phyloP scores from a whole-genome alignment of 2,329 filamentous ascomycete species.

The Ophiostoma australiae region DNA sequence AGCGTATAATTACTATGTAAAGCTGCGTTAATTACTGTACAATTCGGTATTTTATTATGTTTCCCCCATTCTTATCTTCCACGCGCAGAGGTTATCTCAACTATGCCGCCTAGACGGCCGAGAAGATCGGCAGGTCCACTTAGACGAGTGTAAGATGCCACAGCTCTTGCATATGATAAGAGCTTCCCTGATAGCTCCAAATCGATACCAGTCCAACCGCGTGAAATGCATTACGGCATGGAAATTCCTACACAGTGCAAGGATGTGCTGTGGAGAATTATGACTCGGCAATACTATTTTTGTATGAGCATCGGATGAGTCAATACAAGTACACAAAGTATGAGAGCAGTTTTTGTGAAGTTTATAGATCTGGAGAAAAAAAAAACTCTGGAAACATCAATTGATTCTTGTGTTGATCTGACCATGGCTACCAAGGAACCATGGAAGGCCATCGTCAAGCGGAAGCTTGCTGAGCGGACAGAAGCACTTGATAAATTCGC shows the following conservation, averaged over 20 bases:
- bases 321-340: too few species aligned
- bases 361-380: too few species aligned
- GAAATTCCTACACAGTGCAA: neutral
- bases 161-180: neutral
- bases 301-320: too few species aligned
- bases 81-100: neutral
- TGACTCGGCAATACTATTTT: too few species aligned
- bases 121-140: neutral
- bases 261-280: neutral
- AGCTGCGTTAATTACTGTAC: neutral
- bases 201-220: neutral
- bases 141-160: neutral
- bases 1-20: too few species aligned
- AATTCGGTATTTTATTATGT: too few species aligned
- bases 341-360: too few species aligned
- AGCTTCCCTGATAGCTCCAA: neutral
- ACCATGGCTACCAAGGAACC: neutral
- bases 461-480: neutral
- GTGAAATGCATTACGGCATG: neutral
- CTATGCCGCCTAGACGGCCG: neutral
- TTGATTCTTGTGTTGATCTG: neutral
- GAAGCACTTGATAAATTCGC: neutral
- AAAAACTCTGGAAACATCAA: neutral
- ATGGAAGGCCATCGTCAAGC: neutral
- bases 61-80: conserved; percentile 1